Conservation (phyloP, 139 green algal species). For the Chlamydomonas sphaeroides region DNA sequence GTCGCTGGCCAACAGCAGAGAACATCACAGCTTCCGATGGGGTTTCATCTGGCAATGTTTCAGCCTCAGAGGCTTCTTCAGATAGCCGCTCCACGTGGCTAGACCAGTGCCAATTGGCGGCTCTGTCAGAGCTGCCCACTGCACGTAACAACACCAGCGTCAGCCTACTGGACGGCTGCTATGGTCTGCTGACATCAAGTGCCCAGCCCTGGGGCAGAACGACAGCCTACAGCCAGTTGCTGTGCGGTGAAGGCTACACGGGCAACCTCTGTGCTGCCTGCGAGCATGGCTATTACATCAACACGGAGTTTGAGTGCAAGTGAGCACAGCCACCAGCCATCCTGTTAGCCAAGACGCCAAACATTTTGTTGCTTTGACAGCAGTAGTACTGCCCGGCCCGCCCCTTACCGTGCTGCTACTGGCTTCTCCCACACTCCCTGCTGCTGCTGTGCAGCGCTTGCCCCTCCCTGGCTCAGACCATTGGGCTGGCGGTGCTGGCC, state of each 20-base stretch:
- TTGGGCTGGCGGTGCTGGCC: neutral
- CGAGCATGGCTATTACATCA: neutral
- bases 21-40: neutral
- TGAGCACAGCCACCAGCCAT: neutral
- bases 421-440: no score
- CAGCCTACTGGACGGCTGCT: neutral
- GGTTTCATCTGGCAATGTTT: no score
- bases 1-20: neutral
- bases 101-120: neutral
- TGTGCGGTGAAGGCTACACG: neutral
- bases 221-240: neutral
- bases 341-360: neutral
- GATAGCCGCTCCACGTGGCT: neutral
- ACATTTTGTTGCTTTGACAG: neutral
- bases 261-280: neutral
- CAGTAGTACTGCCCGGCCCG: neutral
- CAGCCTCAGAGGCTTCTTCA: neutral
- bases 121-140: no score
- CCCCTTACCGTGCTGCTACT: no score
- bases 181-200: neutral
- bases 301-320: slow-evolving; percentile 2
- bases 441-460: neutral
- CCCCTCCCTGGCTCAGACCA: neutral
- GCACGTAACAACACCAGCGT: neutral
- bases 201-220: neutral